phyloP scores from a whole-genome alignment of 1,284 basidiomycete species.

The Rhodotorula sp. region DNA sequence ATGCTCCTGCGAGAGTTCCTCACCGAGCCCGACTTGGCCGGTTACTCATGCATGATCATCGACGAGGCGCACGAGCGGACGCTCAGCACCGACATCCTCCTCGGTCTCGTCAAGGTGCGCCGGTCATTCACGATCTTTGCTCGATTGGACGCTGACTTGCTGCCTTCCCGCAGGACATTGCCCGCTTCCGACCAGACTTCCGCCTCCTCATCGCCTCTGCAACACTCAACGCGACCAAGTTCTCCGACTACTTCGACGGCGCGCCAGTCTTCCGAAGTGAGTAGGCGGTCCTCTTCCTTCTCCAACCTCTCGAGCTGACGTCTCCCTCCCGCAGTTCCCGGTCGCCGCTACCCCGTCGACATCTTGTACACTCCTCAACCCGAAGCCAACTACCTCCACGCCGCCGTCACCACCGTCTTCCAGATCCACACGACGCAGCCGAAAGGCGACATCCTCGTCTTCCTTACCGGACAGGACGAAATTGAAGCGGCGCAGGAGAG shows the following conservation, averaged over 20 bases:
- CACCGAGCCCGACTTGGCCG: conserved; percentile 89
- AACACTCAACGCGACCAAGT: conserved; percentile 85
- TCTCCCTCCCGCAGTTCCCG: conserved; percentile 59
- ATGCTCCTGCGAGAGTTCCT: conserved; percentile 96
- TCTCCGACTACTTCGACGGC: conserved; percentile 90
- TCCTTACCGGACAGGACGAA: conserved; percentile 98
- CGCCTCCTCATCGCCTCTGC: conserved; percentile 88
- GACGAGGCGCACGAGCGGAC: conserved; percentile 97
- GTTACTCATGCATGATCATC: conserved; percentile 88
- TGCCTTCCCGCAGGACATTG: conserved; percentile 71
- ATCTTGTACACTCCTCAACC: conserved; percentile 98
- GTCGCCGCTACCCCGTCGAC: conserved; percentile 95
- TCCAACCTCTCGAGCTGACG: neutral
- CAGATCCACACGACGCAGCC: conserved; percentile 99
- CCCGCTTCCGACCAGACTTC: conserved; percentile 90
- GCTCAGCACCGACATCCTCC: conserved; percentile 91
- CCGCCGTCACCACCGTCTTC: conserved; percentile 96
- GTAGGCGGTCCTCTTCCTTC: conserved; percentile 42
- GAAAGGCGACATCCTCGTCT: conserved; percentile 96
- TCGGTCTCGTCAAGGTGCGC: conserved; percentile 91
- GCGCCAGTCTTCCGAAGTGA: conserved; percentile 88
- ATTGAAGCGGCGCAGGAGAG: conserved; percentile 93
- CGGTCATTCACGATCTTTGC: conserved; percentile 20
- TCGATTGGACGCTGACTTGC: neutral
- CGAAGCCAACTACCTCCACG: conserved; percentile 97